These are phyloP conservation scores for Podila clonocystis DNA, from an alignment of 192 early-diverging fungal genomes.

Conservation along the genomic window DNA sequence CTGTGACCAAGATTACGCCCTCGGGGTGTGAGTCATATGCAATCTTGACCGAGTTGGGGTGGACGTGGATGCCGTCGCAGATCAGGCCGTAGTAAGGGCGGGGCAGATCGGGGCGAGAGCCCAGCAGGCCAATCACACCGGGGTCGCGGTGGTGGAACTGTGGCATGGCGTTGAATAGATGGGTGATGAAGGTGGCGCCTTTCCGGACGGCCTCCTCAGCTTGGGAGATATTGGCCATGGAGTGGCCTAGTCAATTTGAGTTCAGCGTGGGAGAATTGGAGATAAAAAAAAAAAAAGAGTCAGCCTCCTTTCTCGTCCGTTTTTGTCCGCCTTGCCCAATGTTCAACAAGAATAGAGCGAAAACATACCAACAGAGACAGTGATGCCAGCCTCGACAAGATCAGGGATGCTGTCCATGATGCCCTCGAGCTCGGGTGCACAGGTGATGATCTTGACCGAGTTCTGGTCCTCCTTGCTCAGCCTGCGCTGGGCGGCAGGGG, in stretches of 20 bases:
- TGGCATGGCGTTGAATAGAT: conserved; percentile 90
- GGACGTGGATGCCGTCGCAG: conserved; percentile 85
- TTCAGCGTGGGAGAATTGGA: background rate
- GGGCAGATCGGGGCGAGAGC: conserved; percentile 57
- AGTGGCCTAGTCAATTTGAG: conserved; percentile 59
- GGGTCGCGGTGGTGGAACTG: conserved; percentile 91
- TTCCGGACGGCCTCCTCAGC: conserved; percentile 67
- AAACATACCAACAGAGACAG: conserved; percentile 67
- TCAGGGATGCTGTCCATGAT: conserved; percentile 71
- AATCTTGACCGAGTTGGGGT: conserved; percentile 83
- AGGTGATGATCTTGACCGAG: conserved; percentile 75
- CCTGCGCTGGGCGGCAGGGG: conserved; percentile 30
- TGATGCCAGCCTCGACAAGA: conserved; percentile 70
- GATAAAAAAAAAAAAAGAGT: background rate
- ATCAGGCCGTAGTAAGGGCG: conserved; percentile 88
- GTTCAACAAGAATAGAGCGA: background rate
- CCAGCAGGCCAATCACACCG: conserved; percentile 82
- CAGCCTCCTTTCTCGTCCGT: background rate
- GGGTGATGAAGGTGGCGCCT: conserved; percentile 80
- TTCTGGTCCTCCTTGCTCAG: conserved; percentile 52
- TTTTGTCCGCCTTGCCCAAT: background rate
- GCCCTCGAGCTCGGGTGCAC: conserved; percentile 84
- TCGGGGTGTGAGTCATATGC: conserved; percentile 83
- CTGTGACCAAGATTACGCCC: conserved; percentile 83
- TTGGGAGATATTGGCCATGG: conserved; percentile 69